Conservation (phyloP, 2,329 filamentous ascomycete species). For the Trichoderma atroviride region DNA sequence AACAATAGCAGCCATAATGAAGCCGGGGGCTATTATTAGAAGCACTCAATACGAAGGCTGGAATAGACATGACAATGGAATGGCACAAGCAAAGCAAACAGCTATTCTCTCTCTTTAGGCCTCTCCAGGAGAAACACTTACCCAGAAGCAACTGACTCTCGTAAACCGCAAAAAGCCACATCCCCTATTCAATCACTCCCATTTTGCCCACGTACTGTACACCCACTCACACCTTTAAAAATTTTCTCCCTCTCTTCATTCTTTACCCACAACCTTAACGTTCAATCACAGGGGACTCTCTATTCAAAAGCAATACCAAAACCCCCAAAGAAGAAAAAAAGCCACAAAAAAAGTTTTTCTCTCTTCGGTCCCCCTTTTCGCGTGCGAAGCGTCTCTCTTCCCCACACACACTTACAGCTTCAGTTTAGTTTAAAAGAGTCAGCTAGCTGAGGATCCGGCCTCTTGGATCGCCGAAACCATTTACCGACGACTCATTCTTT, state of each 20-base stretch:
- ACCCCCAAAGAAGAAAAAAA: neutral
- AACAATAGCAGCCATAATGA: neutral
- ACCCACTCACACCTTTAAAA: constrained; percentile 14
- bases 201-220: constrained; percentile 15
- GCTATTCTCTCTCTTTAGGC: neutral
- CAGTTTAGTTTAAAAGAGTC: neutral
- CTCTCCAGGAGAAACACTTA: constrained; percentile 1
- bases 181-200: neutral
- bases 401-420: neutral
- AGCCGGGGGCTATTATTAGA: neutral
- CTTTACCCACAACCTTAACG: neutral
- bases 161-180: constrained; percentile 9
- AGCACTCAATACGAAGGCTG: neutral
- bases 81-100: neutral
- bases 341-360: neutral
- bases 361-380: neutral
- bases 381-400: neutral
- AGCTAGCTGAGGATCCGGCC: neutral
- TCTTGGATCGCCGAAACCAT: neutral
- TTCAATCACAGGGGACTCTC: neutral
- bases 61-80: neutral
- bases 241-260: neutral
- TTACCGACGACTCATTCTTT: neutral
- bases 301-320: neutral
- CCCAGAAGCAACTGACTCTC: neutral